A percentile compares a stretch with the other conserved stretches of the same genome.
phyloP scores from a whole-genome alignment of 345 rosid genomes.

The Xanthoceras sorbifolium region DNA sequence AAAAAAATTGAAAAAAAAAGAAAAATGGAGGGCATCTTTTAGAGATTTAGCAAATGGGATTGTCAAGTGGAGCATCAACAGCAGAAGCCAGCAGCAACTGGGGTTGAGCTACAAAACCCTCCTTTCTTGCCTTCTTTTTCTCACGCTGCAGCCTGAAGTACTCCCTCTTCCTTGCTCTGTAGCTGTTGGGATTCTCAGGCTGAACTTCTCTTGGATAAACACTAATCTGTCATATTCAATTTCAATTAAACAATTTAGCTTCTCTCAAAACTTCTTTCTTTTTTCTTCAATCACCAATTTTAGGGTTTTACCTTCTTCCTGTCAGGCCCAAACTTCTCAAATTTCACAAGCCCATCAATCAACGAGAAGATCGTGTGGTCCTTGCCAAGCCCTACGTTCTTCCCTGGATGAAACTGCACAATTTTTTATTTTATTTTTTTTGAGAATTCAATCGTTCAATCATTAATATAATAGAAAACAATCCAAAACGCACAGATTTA shows the following conservation, averaged over 20 bases:
- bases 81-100: slow-evolving; percentile 65
- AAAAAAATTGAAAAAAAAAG: no score
- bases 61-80: slow-evolving; percentile 34
- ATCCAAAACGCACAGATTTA: background rate
- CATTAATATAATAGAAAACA: background rate
- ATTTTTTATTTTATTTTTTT: no score
- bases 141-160: slow-evolving; percentile 75
- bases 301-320: slow-evolving; percentile 56
- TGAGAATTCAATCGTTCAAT: no score
- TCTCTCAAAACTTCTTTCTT: no score
- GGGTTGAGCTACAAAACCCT: slow-evolving; percentile 49
- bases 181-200: slow-evolving; percentile 91
- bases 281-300: no score
- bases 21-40: background rate
- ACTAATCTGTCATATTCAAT: slow-evolving; percentile 49
- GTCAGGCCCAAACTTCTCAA: slow-evolving; percentile 91
- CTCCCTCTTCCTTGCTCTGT: slow-evolving; percentile 84
- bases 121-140: slow-evolving; percentile 71
- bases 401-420: slow-evolving; percentile 93
- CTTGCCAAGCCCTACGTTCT: slow-evolving; percentile 91
- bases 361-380: slow-evolving; percentile 84
- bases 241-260: background rate
- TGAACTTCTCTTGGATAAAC: slow-evolving; percentile 74
- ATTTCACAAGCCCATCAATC: slow-evolving; percentile 91
- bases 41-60: slow-evolving; percentile 43